phyloP scores from a whole-genome alignment of 176 grass and related monocot species.

The Sorghum bicolor region Sorghum_bicolor_NCBIv3 NC_012871.2:8141501-8142000 shows the following conservation, averaged over 20 bases:
- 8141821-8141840: not conserved
- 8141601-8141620: not conserved
- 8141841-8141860: not conserved
- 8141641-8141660: not conserved
- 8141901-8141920: not conserved
- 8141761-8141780: not conserved
- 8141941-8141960: not conserved
- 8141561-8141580: not conserved
- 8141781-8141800: not conserved
- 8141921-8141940: not conserved
- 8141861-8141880: not conserved
- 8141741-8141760: not conserved
- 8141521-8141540: not conserved
- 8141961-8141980: not conserved
- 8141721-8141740: not conserved
- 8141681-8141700: not conserved
- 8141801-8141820: not conserved
- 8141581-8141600: not conserved
- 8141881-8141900: not conserved
- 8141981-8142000: not conserved
- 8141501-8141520: constrained; percentile 21
- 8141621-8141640: not conserved
- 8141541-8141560: constrained; percentile 23
- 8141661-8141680: not conserved
- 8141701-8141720: not conserved